Evolutionary conservation across 2,329 filamentous ascomycete species (phyloP).

Genomic region (Penicillium thymicola): DNA sequence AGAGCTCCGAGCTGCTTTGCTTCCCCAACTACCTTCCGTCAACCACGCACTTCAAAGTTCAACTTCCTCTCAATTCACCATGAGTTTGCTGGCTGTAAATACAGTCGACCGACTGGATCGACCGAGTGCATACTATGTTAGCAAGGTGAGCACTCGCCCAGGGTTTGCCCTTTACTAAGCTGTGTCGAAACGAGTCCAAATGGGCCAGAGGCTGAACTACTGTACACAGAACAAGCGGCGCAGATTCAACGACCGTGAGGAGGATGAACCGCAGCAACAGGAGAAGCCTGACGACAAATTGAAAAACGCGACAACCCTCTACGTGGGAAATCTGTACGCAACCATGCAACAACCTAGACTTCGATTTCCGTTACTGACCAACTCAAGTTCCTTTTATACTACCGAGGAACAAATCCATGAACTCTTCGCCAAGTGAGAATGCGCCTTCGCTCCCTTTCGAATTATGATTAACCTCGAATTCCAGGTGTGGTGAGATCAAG

Average conservation of each 20-base stretch:
- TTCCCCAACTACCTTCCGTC: slow-evolving; percentile 15
- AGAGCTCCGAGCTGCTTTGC: slow-evolving; percentile 25
- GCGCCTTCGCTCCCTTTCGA: not conserved
- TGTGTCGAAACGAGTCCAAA: not conserved
- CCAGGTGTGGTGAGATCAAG: slow-evolving; percentile 88
- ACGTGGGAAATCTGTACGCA: slow-evolving; percentile 87
- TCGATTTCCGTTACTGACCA: slow-evolving; percentile 10
- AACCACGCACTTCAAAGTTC: not conserved
- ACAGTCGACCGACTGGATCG: slow-evolving; percentile 91
- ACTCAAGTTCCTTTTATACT: slow-evolving; percentile 84
- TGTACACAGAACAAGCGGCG: slow-evolving; percentile 64
- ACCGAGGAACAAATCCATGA: slow-evolving; percentile 99
- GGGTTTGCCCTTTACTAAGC: slow-evolving; percentile 5
- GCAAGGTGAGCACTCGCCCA: slow-evolving; percentile 60
- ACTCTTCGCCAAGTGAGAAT: slow-evolving; percentile 74
- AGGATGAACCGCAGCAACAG: slow-evolving; percentile 48
- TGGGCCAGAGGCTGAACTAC: slow-evolving; percentile 2
- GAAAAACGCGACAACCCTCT: slow-evolving; percentile 85
- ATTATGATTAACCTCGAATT: slow-evolving; percentile 9
- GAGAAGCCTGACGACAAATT: slow-evolving; percentile 73
- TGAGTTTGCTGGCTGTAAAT: slow-evolving; percentile 31
- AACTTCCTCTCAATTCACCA: slow-evolving; percentile 11
- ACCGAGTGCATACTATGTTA: slow-evolving; percentile 89
- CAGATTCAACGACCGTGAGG: slow-evolving; percentile 58
- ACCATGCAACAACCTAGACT: slow-evolving; percentile 18